Evolutionary conservation across 169 alveolate species (phyloP), one percentile per base, ranked within the genome.

Genomic region (Eimeria tenella): DNA sequence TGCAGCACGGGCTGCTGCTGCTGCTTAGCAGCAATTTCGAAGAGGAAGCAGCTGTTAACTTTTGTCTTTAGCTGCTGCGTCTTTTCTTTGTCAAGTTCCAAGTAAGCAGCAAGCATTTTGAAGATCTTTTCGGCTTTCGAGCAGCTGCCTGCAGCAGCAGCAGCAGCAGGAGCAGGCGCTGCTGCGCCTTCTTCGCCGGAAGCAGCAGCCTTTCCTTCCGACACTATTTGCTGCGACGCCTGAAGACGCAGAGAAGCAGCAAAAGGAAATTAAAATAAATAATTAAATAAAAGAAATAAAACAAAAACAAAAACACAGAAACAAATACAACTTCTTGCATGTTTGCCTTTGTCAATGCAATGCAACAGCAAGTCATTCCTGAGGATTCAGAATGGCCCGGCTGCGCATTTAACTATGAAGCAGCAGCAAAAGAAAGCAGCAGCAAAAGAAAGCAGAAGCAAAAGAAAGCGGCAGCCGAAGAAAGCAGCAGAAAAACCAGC

Each of bases 81-180:
- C 58, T 86, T 81, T 23, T 79, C 94, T 11, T 50, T 31, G 10
- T 71, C 94, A 17, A 15, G 68, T 42, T 60, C 71, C 56, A 90
- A 60, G 79, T 56, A 93, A 25, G 95, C 94, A 3, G 56, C 87
- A 25, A 93, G 84, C 25, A 93, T 62, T 15, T 55, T 52, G 19
- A 93, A 93, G 4, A 93, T 83, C 82, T 68, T 55, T 10, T 3
- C 83, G n/a, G 95, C 7, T 23, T 84, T 11, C 49, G 7, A 15
- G 83, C 3, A 11, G 68, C 10, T 58, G 73, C 71, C 74, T 55
- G 62, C 81, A 31, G 82, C 84, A 15, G 91, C 74, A 21, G 65
- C 93, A 31, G 55, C 68, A n/a, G 62, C 42, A 9, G 42, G 42
- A 31, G 42, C 42, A 31, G 42, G 42, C 42, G 42, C 42, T 31